Evolutionary conservation across 805 yeast genomes (phyloP), one percentile per base, ranked within the genome.

Genomic region (Torulaspora indica): DNA sequence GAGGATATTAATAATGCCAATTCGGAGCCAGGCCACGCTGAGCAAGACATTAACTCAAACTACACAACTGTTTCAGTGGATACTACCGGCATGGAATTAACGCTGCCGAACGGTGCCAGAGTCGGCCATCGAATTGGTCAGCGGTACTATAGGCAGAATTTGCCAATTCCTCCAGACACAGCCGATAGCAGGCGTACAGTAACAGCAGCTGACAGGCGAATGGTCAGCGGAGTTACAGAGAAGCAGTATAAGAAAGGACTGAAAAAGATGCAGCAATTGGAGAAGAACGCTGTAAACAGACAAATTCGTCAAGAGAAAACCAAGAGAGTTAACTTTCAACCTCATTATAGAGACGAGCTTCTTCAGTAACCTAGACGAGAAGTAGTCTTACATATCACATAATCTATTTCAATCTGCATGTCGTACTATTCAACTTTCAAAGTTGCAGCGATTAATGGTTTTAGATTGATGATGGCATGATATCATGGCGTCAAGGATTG

Each of bases 61-160:
- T 66, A 62, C 43, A 53, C 68, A 0, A 37, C 51, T 35, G 76
- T 68, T 20, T 69, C 64, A 6, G 61, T 76, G n/a, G 82, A 76
- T 54, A 71, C 66, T 30, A 56, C 74, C 7, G 88, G 88, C 4
- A 74, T 74, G 28, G 88, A 85, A 56, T 65, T 89, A 32, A 74
- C 79, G 3, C 70, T 90, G 35, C 93, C 96, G 2, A 76, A 82
- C 15, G 97, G 97, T 2, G 67, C 78, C 3, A 78, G 80, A 37
- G 77, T 85, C 1, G 95, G 96, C 0, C 96, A 91, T 63, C 73
- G 98, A 51, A 73, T 89, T 1, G 70, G 85, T 56, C 76, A 77
- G 40, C 72, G 91, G 49, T 81, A 78, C 60, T 81, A 81, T 64
- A 80, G 84, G 58, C 95, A 85, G 64, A 77, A 78, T 49, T 52